phyloP scores from a whole-genome alignment of 192 early-diverging fungal genomes.

The Endogone sp. region DNA sequence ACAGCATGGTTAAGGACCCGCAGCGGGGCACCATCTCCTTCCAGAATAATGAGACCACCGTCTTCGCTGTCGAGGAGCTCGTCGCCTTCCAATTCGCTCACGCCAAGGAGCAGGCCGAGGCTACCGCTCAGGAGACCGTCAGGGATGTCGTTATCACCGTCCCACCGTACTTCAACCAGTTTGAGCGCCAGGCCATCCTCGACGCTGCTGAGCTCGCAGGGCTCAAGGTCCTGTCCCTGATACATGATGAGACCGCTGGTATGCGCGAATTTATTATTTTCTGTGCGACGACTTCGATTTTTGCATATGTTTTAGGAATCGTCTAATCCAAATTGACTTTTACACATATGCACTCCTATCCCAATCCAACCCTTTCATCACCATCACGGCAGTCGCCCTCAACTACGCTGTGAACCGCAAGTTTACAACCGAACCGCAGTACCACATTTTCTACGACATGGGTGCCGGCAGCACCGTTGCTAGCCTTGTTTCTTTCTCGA shows the following conservation, averaged over 20 bases:
- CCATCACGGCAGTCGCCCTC: slow-evolving; percentile 60
- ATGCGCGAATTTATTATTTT: slow-evolving; percentile 6
- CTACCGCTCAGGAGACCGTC: slow-evolving; percentile 68
- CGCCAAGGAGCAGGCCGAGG: slow-evolving; percentile 80
- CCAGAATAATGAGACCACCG: slow-evolving; percentile 47
- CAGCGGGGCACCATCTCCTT: slow-evolving; percentile 67
- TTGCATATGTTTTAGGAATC: too few species aligned
- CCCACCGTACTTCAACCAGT: slow-evolving; percentile 86
- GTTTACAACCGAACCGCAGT: slow-evolving; percentile 60
- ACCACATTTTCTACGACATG: slow-evolving; percentile 97
- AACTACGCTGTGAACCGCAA: slow-evolving; percentile 82
- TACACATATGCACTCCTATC: slow-evolving; percentile 1
- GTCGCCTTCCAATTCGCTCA: slow-evolving; percentile 91
- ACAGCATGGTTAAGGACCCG: slow-evolving; percentile 71
- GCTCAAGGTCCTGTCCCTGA: slow-evolving; percentile 73
- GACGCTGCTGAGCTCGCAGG: slow-evolving; percentile 92
- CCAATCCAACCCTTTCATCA: slow-evolving; percentile 6
- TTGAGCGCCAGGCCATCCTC: slow-evolving; percentile 87
- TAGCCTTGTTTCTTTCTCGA: slow-evolving; percentile 76
- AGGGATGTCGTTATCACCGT: slow-evolving; percentile 93
- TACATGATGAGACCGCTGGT: slow-evolving; percentile 94
- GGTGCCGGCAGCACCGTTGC: slow-evolving; percentile 94
- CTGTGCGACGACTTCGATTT: background rate
- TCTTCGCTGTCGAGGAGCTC: slow-evolving; percentile 80
- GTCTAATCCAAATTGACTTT: background rate